Evolutionary conservation across 176 grass and related monocot species (phyloP).

Genomic region (Chrysopogon serrulatus): DNA sequence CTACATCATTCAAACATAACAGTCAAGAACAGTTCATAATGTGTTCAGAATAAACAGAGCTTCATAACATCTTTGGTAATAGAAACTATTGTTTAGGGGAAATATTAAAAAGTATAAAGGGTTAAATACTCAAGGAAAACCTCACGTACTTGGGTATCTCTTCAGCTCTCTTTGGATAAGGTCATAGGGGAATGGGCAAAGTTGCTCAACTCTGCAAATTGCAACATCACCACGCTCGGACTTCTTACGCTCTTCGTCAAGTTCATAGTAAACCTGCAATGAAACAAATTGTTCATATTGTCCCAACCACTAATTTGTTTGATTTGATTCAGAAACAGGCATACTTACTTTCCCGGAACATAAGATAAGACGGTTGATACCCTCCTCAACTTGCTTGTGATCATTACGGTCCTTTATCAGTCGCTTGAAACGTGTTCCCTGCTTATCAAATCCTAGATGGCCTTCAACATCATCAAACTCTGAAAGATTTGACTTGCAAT

Average conservation of each 20-base stretch:
- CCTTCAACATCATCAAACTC: constrained; percentile 96
- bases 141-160: constrained; percentile 80
- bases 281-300: neutral
- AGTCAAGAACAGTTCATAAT: constrained; percentile 1
- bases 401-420: constrained; percentile 85
- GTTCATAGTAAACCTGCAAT: constrained; percentile 91
- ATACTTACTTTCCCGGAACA: constrained; percentile 85
- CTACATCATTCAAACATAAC: constrained; percentile 34
- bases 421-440: constrained; percentile 94
- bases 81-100: neutral
- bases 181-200: constrained; percentile 85
- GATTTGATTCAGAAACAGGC: neutral
- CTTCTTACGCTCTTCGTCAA: constrained; percentile 80
- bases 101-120: neutral
- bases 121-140: constrained; percentile 6
- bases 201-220: constrained; percentile 91
- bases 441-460: constrained; percentile 87
- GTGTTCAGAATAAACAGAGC: neutral
- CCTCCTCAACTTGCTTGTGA: constrained; percentile 72
- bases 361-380: constrained; percentile 79
- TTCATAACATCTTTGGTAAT: neutral
- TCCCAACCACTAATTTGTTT: neutral
- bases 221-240: constrained; percentile 60
- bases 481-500: constrained; percentile 90
- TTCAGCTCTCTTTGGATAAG: constrained; percentile 95